Evolutionary conservation across 352 stramenopile species (phyloP), one percentile per base, ranked within the genome.

Genomic region (Globisporangium ultimum): DNA sequence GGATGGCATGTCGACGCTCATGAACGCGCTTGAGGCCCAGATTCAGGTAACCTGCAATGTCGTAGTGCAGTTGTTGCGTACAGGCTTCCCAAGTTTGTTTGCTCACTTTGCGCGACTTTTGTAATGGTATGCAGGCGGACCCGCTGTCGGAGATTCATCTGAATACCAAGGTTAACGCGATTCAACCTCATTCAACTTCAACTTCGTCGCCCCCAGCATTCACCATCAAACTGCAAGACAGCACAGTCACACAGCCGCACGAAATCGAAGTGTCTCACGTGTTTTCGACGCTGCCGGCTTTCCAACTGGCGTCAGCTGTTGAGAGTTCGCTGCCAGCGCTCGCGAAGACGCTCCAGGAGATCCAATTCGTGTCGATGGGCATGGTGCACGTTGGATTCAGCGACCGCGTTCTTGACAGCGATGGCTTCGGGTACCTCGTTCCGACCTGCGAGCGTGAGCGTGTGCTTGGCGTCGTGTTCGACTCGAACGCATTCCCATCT

Each of bases 361-460:
- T 95, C 61, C 71, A 84, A 52, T 96, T 87, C 34, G 80, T 90
- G 36, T 75, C 81, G 21, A 91, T 96, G 75, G 86, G 68, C 21
- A 92, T 91, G 57, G 74, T 95, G 14, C 89, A 95, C 52, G 70
- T 95, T 12, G 84, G 78, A 14, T 96, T 81, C 64, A 64, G 90
- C 38, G 62, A 72, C 0, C 60, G 73, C 17, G 68, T 91, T 61
- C 67, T 95, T 28, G 42, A 66, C 52, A 83, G 61, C 11, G 72
- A 84, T n/a, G 88, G 88, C 40, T 96, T 96, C 56, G 88, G 88
- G 17, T 93, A 96, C 50, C 75, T 96, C 46, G 74, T 96, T 17
- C 88, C 88, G 4, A 83, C 71, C 14, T 74, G 66, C 17, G 83
- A 95, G 60, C 75, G 76, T 34, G 69, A 95, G 57, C 74, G 76